Conservation (phyloP, 345 rosid genomes). For the Clausena lansium region DNA sequence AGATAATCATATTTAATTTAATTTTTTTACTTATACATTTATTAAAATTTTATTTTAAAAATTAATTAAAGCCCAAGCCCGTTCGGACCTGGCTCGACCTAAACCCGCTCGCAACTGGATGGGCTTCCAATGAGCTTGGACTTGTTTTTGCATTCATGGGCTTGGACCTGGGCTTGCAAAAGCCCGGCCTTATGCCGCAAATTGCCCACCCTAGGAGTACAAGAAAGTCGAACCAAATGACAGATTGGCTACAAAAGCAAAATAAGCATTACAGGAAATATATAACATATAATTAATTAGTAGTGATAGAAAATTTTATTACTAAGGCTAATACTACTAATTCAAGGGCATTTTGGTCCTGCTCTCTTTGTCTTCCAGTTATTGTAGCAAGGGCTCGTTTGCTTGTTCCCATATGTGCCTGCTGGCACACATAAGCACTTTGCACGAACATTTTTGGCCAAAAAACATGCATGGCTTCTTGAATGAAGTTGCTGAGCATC, state of each 20-base stretch:
- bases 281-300: neutral
- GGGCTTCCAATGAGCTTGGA: no score
- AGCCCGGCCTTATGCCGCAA: no score
- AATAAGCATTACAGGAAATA: neutral
- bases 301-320: neutral
- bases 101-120: no score
- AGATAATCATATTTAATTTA: no score
- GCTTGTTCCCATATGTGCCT: slow-evolving; percentile 67
- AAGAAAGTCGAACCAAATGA: neutral
- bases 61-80: no score
- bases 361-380: slow-evolving; percentile 73
- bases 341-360: slow-evolving; percentile 68
- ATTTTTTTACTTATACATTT: no score
- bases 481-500: slow-evolving; percentile 43
- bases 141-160: no score
- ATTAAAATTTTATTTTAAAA: no score
- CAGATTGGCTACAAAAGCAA: neutral
- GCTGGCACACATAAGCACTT: slow-evolving; percentile 78
- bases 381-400: slow-evolving; percentile 70
- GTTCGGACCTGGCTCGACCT: no score
- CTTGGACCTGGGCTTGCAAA: no score
- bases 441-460: slow-evolving; percentile 62
- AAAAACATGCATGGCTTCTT: slow-evolving; percentile 65
- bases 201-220: no score
- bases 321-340: no score